Evolutionary conservation across 805 yeast species (phyloP), one percentile per base, ranked within the genome.

Genomic region (Zygosaccharomyces gambellarensis): DNA sequence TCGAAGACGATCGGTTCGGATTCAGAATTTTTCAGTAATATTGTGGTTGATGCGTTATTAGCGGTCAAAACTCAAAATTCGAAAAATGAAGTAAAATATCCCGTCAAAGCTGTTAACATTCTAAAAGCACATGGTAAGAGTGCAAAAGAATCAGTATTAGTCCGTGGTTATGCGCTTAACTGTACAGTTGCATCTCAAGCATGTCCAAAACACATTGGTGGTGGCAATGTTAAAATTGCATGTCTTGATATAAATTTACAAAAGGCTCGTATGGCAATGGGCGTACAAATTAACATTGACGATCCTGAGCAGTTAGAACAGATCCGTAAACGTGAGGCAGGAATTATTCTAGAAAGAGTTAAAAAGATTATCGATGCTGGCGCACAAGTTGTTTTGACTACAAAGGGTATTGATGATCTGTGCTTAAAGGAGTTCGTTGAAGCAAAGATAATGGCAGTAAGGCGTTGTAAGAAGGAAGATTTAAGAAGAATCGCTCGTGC

Each of bases 181-280:
- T 90, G 97, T 74, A 92, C 98, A 0, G 87, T 94, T 50, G 99
- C 97, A 1, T 87, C 96, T 11, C 97, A 92, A 71, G 97, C 97
- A 14, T 95, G 94, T 98, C 76, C 81, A 54, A 88, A 85, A 62
- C 74, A 77, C 45, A 49, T 64, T 52, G 55, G 52, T 34, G 68
- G 67, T 29, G 69, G 69, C 39, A 69, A 78, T 56, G 95, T 96
- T 43, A 83, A 82, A 59, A 87, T 90, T 58, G 97, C 97, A 2
- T 82, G 89, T 57, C 76, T 90, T 62, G 97, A 90, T 71, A 80
- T 94, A 69, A 92, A 95, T 71, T 75, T 94, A 64, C 99, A 95
- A 68, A 92, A 90, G 69, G 94, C 96, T 2, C 82, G 90, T 66
- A 89, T 94, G 97, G 97, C 97, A 38, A 82, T 94, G 82, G 99